Evolutionary conservation across 192 early-diverging fungal genomes (phyloP), one percentile per base, ranked within the genome.

Genomic region (Rhizoclosmatium globosum): DNA sequence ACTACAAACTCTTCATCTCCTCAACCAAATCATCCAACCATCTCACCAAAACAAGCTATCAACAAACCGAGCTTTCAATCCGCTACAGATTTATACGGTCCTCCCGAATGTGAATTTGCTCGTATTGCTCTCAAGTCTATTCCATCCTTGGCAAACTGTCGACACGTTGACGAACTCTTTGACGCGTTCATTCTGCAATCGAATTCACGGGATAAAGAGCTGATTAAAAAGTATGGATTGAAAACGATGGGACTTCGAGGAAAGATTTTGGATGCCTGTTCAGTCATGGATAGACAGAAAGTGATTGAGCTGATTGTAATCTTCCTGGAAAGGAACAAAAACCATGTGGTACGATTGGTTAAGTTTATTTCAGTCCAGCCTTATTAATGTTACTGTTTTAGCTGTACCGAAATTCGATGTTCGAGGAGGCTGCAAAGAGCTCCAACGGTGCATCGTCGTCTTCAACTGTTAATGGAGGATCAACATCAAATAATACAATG

Each of bases 221-320:
- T 4, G 31, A 71, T 71, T 17, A 7, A 48, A 17, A 57, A 56
- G n/a, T 31, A 46, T n/a, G 17, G 47, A 48, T 9, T 71, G 11
- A 4, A 31, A 21, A 56, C 38, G 46, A 17, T 71, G 38, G 19
- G 69, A 17, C 6, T 48, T 21, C 69, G 69, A 56, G 19, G 23
- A 11, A 71, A 71, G 39, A 7, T 71, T 11, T 56, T 71, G 46
- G 50, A 71, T 2, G 7, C 21, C 4, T 71, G 69, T 38, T 15
- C 21, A 15, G 53, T 71, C 4, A 71, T 71, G 69, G 69, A 71
- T 71, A 45, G 69, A n/a, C 69, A 71, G 53, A 71, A 57, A 47
- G 69, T 71, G 21, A 31, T 71, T 38, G 69, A 71, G 19, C 47
- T 71, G 9, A 21, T 48, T 39, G 69, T 38, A 4, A 71, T 71